Conservation (phyloP, 2,329 filamentous ascomycete genomes). For the Phyllosticta citribraziliensis region DNA sequence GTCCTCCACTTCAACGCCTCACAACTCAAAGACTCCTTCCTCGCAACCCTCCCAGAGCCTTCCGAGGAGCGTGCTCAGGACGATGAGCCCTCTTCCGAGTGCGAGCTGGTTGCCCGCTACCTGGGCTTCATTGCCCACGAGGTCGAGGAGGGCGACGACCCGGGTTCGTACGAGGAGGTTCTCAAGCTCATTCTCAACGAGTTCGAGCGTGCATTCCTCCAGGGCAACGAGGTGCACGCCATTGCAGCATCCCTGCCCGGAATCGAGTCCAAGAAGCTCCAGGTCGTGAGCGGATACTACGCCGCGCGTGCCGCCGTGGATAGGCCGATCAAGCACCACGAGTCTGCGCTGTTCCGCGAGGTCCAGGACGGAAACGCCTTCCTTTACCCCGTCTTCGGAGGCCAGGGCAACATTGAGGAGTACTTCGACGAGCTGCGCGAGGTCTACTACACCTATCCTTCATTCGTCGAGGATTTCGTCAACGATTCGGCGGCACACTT, state of each 20-base stretch:
- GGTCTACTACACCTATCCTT: constrained; percentile 82
- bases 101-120: constrained; percentile 88
- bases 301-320: constrained; percentile 74
- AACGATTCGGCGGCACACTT: constrained; percentile 73
- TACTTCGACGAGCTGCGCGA: constrained; percentile 97
- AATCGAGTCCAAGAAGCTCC: constrained; percentile 84
- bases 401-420: constrained; percentile 98
- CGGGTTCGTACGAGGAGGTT: constrained; percentile 84
- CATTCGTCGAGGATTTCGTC: constrained; percentile 81
- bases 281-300: constrained; percentile 87
- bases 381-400: constrained; percentile 91
- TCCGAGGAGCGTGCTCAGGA: constrained; percentile 97
- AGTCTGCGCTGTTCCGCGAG: constrained; percentile 85
- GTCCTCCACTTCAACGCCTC: constrained; percentile 92
- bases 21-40: constrained; percentile 86
- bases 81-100: constrained; percentile 93
- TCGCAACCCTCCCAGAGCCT: constrained; percentile 71
- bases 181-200: constrained; percentile 88
- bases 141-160: constrained; percentile 87
- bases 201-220: constrained; percentile 90
- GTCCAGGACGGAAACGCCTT: constrained; percentile 73
- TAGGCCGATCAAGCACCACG: constrained; percentile 79
- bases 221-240: constrained; percentile 93
- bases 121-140: constrained; percentile 82
- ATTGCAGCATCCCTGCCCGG: constrained; percentile 77